Evolutionary conservation across 352 stramenopile genomes (phyloP).

Genomic region (Phytophthora hybrid): DNA sequence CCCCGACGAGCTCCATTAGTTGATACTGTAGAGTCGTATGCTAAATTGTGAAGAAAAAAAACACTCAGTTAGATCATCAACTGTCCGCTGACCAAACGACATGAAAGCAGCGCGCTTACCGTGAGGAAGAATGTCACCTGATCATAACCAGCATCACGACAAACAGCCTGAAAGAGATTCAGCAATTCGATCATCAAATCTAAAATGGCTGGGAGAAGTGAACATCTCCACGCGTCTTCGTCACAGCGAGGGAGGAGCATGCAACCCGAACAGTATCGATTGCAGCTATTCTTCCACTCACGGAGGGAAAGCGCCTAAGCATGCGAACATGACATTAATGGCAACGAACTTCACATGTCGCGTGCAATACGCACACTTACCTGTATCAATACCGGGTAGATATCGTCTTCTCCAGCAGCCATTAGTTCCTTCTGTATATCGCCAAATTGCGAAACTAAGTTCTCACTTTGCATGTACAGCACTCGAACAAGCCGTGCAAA

Average conservation of each 20-base stretch:
- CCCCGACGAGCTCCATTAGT: slow-evolving; percentile 47
- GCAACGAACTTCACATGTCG: not conserved
- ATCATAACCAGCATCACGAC: slow-evolving; percentile 27
- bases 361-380: slow-evolving; percentile 22
- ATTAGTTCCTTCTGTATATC: slow-evolving; percentile 40
- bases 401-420: slow-evolving; percentile 35
- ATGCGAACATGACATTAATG: slow-evolving; percentile 2
- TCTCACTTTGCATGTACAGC: slow-evolving; percentile 31
- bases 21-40: slow-evolving; percentile 56
- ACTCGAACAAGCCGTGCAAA: slow-evolving; percentile 48
- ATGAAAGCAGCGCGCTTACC: slow-evolving; percentile 24
- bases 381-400: slow-evolving; percentile 53
- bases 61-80: not conserved
- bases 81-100: not conserved
- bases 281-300: slow-evolving; percentile 44
- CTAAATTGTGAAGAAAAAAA: slow-evolving; percentile 18
- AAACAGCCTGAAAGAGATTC: slow-evolving; percentile 47
- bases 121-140: slow-evolving; percentile 40
- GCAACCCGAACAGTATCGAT: slow-evolving; percentile 36
- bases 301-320: slow-evolving; percentile 54
- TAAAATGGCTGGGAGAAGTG: slow-evolving; percentile 51
- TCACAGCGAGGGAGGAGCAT: slow-evolving; percentile 37
- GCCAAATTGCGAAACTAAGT: slow-evolving; percentile 39
- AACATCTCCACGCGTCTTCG: slow-evolving; percentile 34
- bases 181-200: slow-evolving; percentile 48